Conservation (phyloP, 345 rosid genomes). For the Eucalyptus sideroxylon region DNA sequence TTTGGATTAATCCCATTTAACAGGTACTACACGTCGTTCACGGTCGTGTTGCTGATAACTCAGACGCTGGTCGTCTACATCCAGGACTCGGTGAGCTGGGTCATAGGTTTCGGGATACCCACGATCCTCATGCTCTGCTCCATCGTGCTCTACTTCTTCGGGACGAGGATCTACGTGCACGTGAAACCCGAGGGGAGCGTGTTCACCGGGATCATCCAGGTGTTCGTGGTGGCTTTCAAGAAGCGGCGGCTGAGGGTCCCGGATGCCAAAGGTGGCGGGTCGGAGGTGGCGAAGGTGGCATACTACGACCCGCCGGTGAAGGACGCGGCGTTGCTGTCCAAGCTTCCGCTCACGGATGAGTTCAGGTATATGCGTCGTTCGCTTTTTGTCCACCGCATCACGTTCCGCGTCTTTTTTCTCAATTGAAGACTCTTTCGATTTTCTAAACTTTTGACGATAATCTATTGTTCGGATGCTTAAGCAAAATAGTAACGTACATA, state of each 20-base stretch:
- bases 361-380: slow-evolving; percentile 26
- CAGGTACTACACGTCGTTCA: slow-evolving; percentile 43
- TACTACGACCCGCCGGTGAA: slow-evolving; percentile 45
- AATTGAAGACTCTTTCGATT: neutral
- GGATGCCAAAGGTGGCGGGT: neutral
- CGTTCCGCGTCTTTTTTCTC: neutral
- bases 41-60: slow-evolving; percentile 38
- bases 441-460: neutral
- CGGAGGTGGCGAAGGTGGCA: neutral
- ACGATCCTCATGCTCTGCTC: slow-evolving; percentile 39
- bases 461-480: neutral
- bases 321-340: slow-evolving; percentile 8
- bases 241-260: slow-evolving; percentile 27
- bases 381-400: neutral
- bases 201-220: slow-evolving; percentile 35
- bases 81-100: slow-evolving; percentile 77
- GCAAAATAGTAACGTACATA: neutral
- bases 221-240: slow-evolving; percentile 40
- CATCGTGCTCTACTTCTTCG: slow-evolving; percentile 39
- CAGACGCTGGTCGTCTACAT: slow-evolving; percentile 53
- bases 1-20: neutral
- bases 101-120: slow-evolving; percentile 64
- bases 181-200: slow-evolving; percentile 61
- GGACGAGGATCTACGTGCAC: slow-evolving; percentile 44
- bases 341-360: slow-evolving; percentile 48